phyloP scores from a whole-genome alignment of 192 early-diverging fungal species.

The Allomyces javanicus region DNA sequence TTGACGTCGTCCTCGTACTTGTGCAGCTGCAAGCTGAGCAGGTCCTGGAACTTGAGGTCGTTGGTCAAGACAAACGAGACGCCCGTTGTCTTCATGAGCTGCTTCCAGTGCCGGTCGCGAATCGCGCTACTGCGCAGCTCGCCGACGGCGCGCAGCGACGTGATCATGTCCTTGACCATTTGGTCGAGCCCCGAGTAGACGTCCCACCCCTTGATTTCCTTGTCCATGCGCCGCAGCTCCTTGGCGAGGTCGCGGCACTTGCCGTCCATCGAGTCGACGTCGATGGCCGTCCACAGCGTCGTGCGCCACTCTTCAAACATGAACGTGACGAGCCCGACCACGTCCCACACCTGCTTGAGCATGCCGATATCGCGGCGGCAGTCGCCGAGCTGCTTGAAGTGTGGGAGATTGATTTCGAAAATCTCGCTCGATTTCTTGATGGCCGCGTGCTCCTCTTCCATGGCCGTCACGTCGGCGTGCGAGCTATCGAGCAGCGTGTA shows the following conservation, averaged over 20 bases:
- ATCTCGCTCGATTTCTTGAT: constrained; percentile 37
- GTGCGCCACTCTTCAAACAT: constrained; percentile 68
- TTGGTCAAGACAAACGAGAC: constrained; percentile 42
- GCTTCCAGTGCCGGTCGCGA: constrained; percentile 91
- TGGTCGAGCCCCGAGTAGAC: constrained; percentile 88
- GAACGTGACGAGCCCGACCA: constrained; percentile 66
- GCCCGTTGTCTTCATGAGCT: constrained; percentile 65
- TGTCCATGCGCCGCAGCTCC: constrained; percentile 76
- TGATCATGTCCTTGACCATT: constrained; percentile 53
- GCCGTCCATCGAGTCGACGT: constrained; percentile 72
- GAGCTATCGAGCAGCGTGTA: constrained; percentile 28
- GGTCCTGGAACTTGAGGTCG: constrained; percentile 78
- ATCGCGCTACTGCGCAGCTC: constrained; percentile 92
- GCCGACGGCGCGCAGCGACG: constrained; percentile 53
- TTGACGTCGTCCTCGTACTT: constrained; percentile 65
- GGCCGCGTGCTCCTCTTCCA: constrained; percentile 34
- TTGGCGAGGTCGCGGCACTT: constrained; percentile 59
- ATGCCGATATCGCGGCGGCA: constrained; percentile 80
- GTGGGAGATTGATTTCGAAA: constrained; percentile 39
- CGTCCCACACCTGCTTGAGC: constrained; percentile 80
- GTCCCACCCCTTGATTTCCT: constrained; percentile 86
- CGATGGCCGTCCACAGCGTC: constrained; percentile 63
- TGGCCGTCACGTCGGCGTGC: constrained; percentile 32
- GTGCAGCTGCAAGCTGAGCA: constrained; percentile 84
- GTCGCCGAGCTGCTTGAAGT: constrained; percentile 51